Evolutionary conservation across 23 red algal species (phyloP).

Genomic region (Agarophyton chilense): DNA sequence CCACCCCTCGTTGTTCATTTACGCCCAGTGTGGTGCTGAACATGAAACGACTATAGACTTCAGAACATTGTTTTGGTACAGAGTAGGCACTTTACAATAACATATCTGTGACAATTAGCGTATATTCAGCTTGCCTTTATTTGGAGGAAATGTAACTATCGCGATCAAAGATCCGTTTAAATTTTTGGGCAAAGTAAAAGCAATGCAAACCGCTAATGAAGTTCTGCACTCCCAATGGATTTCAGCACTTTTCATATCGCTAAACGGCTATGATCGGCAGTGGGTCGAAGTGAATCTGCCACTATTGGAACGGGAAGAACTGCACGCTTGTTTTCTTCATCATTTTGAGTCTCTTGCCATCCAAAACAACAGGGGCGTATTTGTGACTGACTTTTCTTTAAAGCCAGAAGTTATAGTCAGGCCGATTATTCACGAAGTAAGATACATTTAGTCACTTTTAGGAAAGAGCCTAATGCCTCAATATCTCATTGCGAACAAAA

Average conservation of each 20-base stretch:
- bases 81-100: too few species aligned
- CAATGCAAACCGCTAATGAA: not conserved
- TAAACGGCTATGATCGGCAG: conserved; percentile 5
- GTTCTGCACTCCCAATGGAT: not conserved
- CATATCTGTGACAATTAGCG: too few species aligned
- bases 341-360: not conserved
- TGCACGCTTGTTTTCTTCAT: not conserved
- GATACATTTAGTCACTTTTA: too few species aligned
- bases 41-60: too few species aligned
- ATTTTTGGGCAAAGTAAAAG: not conserved
- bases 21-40: too few species aligned
- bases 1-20: too few species aligned
- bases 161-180: not conserved
- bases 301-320: not conserved
- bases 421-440: too few species aligned
- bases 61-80: too few species aligned
- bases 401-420: too few species aligned
- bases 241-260: not conserved
- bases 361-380: not conserved
- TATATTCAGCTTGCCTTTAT: not conserved
- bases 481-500: too few species aligned
- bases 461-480: too few species aligned
- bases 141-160: not conserved
- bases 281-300: not conserved
- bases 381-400: not conserved